These are phyloP conservation scores for Dryadomyces quercus-mongolicae DNA, from an alignment of 2,329 filamentous ascomycete species.

Conservation along the genomic window DNA sequence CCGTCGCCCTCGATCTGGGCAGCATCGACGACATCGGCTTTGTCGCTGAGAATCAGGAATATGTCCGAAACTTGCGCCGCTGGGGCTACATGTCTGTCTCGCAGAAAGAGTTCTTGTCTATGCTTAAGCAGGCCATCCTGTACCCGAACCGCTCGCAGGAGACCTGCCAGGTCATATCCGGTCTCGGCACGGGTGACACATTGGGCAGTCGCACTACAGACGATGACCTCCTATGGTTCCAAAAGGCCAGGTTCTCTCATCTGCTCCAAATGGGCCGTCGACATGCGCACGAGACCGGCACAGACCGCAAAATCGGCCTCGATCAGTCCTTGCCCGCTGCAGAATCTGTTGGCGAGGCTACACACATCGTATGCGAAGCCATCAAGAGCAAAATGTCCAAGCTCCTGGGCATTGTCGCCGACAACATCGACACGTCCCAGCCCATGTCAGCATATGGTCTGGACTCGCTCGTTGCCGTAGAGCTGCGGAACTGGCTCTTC, in stretches of 20 bases:
- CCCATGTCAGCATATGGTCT: slow-evolving; percentile 23
- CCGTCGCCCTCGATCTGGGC: slow-evolving; percentile 13
- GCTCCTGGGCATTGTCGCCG: slow-evolving; percentile 6
- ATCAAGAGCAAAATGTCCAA: slow-evolving; percentile 7
- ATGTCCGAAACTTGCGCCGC: too few species aligned
- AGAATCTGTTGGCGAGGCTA: slow-evolving; percentile 15
- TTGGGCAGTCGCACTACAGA: background rate
- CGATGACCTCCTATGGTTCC: background rate
- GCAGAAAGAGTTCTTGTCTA: background rate
- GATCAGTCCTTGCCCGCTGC: background rate
- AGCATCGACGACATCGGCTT: slow-evolving; percentile 11
- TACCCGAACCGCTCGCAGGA: background rate
- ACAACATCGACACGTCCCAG: slow-evolving; percentile 8
- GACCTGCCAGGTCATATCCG: background rate
- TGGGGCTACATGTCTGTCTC: background rate
- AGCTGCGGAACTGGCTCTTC: slow-evolving; percentile 19
- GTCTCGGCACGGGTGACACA: background rate
- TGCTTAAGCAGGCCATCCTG: background rate
- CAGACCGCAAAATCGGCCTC: background rate
- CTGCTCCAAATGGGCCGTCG: background rate
- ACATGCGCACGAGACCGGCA: background rate
- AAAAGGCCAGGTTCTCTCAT: background rate
- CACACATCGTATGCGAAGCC: slow-evolving; percentile 3
- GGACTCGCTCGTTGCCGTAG: slow-evolving; percentile 30
- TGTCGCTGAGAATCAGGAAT: slow-evolving; percentile 10